Conservation (phyloP, 768 basidiomycete genomes). For the Pleurotus citrinopileatus region DNA sequence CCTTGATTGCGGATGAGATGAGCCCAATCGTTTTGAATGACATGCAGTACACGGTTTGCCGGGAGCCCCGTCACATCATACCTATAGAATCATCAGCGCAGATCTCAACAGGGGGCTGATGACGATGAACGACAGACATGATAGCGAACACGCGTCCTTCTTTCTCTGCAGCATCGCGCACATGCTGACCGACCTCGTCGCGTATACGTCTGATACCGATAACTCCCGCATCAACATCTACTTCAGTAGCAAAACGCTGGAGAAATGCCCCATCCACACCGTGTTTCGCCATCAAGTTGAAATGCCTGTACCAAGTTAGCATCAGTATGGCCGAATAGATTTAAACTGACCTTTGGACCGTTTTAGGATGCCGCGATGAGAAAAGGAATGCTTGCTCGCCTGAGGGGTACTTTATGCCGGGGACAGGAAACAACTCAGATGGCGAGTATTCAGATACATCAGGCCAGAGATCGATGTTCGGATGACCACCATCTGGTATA, state of each 20-base stretch:
- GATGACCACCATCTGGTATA: slow-evolving; percentile 63
- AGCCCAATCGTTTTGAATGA: slow-evolving; percentile 71
- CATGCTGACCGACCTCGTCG: slow-evolving; percentile 72
- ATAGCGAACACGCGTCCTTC: slow-evolving; percentile 82
- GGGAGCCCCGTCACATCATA: slow-evolving; percentile 83
- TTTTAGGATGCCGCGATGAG: slow-evolving; percentile 73
- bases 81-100: slow-evolving; percentile 36
- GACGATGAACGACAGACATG: slow-evolving; percentile 51
- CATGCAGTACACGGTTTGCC: slow-evolving; percentile 59
- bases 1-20: slow-evolving; percentile 63
- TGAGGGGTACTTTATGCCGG: slow-evolving; percentile 55
- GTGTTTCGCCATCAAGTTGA: slow-evolving; percentile 82
- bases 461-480: slow-evolving; percentile 79
- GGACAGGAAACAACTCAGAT: slow-evolving; percentile 67
- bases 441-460: slow-evolving; percentile 69
- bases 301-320: slow-evolving; percentile 42
- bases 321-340: too few species aligned
- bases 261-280: slow-evolving; percentile 80
- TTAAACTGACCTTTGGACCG: slow-evolving; percentile 53
- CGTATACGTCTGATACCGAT: slow-evolving; percentile 60
- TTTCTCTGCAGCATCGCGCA: slow-evolving; percentile 73
- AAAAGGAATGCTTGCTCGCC: slow-evolving; percentile 70
- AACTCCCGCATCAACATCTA: slow-evolving; percentile 52
- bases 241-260: slow-evolving; percentile 73
- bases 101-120: slow-evolving; percentile 3